Evolutionary conservation across 257 asterid species (phyloP), one percentile per base, ranked within the genome.

Genomic region (Osmanthus fragrans): DNA sequence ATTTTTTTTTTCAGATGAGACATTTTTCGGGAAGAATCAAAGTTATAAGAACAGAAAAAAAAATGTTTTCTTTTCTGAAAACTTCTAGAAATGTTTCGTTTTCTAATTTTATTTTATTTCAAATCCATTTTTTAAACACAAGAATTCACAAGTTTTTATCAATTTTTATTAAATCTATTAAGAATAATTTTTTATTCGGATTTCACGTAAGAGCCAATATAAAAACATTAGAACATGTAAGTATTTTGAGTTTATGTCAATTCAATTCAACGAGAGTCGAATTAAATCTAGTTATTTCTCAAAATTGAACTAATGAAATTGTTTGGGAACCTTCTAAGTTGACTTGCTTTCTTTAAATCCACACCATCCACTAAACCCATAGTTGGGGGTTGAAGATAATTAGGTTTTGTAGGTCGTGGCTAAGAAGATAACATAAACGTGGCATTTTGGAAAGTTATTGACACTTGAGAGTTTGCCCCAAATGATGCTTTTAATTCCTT

Each of bases 371-470:
- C 67, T 25, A 25, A 25, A 25, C 68, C 34, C 68, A 21, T 58
- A 58, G 30, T 25, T 10, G 33, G 34, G 68, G 15, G 68, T 63
- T 63, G 40, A 39, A 72, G 63, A 74, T 69, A 71, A 63, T 12
- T 12, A 58, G 47, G 58, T 23, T 60, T 72, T 81, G 79, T 80
- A 81, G 34, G 75, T 72, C 49, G 81, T 49, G 78, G 42, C 60
- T 3, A 27, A 7, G 58, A 54, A n/a, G 10, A 40, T 69, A 71
- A 74, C 73, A 71, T 65, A 19, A 77, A 58, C 25, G 42, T 16
- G 19, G 34, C 21, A 5, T 45, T 40, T 37, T 16, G 47, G 25
- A 72, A 47, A 69, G 5, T 69, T 11, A 34, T 15, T 4, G 23
- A 32, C 5, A 67, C 8, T 34, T 0, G n/a, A 18, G 39, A 7